Base-by-base conservation (phyloP, 805 yeast genomes). In the Yamadazyma phyllophila region DNA sequence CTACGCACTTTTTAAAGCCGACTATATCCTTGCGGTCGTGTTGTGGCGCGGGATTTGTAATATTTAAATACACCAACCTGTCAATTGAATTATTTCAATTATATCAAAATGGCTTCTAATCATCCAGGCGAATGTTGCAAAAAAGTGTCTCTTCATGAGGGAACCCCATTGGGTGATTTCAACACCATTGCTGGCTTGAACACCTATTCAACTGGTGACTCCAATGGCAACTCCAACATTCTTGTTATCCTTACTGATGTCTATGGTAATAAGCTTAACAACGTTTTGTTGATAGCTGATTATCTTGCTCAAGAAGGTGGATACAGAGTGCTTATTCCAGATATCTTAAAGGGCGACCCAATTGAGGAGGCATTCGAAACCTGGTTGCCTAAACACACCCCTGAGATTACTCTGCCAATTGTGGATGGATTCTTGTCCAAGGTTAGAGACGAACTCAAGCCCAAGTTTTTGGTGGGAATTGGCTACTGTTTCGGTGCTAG, bases 401-500 rank as follows among this genome's bases (percentile, higher is more conserved):
- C 81, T 9, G 67, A 73, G n/a, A 60, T 65, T 29, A 76, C 82
- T 13, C 56, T 56, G 30, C 78, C 78, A 13, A 60, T 81, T 36
- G 76, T 80, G 36, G 74, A 74, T 31, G 63, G 62, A 4, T 85
- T 77, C 54, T 57, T 84, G 48, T 55, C 60, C 2, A 58, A 57
- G 7, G 63, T 85, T 46, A 76, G 68, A 48, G 55, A 60, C 24
- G 77, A 75, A 46, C 59, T 36, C 47, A 49, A 46, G 5, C 64
- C 64, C 1, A 53, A 53, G 30, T 61, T 64, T 44, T 48, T 84
- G 16, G 81, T 77, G 36, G 78, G 80, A 15, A 66, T 84, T 47
- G 96, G 97, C 17, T 82, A 88, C 70, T 89, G 97, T 67, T 89
- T 73, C 52, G 97, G 97, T 61, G 96, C 88, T 34, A 85, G 82